Evolutionary conservation across 768 basidiomycete genomes (phyloP).

Genomic region (Crassisporium funariophilum): DNA sequence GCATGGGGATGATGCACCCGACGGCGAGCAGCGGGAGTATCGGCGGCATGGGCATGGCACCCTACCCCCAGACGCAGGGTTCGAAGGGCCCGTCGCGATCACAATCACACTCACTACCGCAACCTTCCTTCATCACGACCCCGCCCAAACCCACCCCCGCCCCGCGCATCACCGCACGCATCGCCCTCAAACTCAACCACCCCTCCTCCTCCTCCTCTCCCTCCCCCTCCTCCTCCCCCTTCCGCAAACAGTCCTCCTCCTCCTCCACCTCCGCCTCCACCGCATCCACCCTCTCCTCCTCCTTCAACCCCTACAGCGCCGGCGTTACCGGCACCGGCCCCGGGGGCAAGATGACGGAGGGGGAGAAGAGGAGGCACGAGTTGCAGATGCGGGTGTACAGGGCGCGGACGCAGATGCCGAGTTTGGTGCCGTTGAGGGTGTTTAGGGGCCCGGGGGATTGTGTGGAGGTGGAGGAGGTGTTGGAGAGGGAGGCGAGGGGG

Average conservation of each 20-base stretch:
- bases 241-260: neutral
- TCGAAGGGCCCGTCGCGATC: neutral
- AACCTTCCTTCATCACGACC: conserved; percentile 8
- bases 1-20: no score
- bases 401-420: conserved; percentile 61
- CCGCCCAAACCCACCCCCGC: conserved; percentile 20
- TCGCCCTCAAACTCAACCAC: neutral
- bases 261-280: neutral
- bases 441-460: conserved; percentile 75
- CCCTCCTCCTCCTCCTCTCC: neutral
- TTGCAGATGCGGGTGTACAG: conserved; percentile 66
- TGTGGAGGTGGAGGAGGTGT: conserved; percentile 54
- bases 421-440: conserved; percentile 58
- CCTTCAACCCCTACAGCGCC: conserved; percentile 11
- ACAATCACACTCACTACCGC: neutral
- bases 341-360: conserved; percentile 40
- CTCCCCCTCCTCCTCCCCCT: neutral
- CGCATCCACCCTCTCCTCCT: conserved; percentile 10
- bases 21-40: no score
- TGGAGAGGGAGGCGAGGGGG: conserved; percentile 26
- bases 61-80: neutral
- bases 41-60: no score
- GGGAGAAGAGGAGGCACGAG: conserved; percentile 56
- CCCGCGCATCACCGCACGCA: conserved; percentile 9
- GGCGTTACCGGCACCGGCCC: conserved; percentile 7